Conservation (phyloP, 345 rosid species). For the Euphorbia lathyris region DNA sequence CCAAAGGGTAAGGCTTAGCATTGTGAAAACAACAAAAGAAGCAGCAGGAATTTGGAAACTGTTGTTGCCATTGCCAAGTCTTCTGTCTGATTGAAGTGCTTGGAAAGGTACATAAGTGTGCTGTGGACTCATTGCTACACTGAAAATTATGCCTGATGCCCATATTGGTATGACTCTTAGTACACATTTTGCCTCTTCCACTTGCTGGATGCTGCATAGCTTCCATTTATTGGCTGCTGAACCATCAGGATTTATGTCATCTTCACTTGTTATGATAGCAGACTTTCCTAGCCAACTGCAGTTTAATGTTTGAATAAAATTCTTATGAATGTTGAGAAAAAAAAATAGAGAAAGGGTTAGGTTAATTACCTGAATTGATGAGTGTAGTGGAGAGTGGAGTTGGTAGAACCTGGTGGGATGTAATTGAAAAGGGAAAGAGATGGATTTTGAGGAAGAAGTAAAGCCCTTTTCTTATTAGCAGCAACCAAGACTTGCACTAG, state of each 20-base stretch:
- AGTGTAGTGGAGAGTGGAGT: slow-evolving; percentile 28
- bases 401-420: slow-evolving; percentile 19
- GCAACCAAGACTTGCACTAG: slow-evolving; percentile 32
- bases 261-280: slow-evolving; percentile 42
- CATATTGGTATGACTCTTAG: slow-evolving; percentile 56
- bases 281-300: slow-evolving; percentile 58
- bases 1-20: slow-evolving; percentile 49
- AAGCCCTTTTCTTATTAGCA: slow-evolving; percentile 21
- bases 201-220: slow-evolving; percentile 65
- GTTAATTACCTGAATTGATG: slow-evolving; percentile 32
- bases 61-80: slow-evolving; percentile 28
- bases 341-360: neutral
- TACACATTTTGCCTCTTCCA: slow-evolving; percentile 63
- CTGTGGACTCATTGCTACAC: slow-evolving; percentile 42
- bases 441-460: slow-evolving; percentile 17
- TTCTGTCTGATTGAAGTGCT: slow-evolving; percentile 54
- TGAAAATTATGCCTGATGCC: slow-evolving; percentile 44
- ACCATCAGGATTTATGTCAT: slow-evolving; percentile 45
- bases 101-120: slow-evolving; percentile 53
- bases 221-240: slow-evolving; percentile 50
- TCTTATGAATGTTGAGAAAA: neutral
- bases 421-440: slow-evolving; percentile 22
- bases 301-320: neutral
- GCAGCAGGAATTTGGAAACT: slow-evolving; percentile 52
- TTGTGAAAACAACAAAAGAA: slow-evolving; percentile 43